Percentiles rank a stretch among this genome's conserved stretches.
Evolutionary conservation across 2,329 filamentous ascomycete species (phyloP).

Genomic region (Stachybotrys echinatus): DNA sequence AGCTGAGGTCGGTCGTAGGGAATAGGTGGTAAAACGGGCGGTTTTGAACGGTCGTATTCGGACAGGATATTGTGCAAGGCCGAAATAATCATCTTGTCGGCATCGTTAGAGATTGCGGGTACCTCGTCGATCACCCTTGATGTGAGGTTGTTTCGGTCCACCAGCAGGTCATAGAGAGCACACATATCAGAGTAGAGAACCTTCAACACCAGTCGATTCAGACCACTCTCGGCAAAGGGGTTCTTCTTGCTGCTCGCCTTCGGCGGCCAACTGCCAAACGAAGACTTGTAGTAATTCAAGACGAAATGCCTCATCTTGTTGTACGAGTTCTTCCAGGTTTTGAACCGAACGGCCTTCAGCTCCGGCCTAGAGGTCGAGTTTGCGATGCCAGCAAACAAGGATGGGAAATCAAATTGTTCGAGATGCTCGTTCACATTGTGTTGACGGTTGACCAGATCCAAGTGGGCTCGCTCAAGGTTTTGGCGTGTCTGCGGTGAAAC

Average conservation of each 20-base stretch:
- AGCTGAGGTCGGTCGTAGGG: conserved; percentile 83
- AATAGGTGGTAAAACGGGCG: conserved; percentile 84
- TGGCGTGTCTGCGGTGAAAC: conserved; percentile 69
- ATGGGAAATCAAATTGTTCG: conserved; percentile 87
- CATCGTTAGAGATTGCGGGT: conserved; percentile 47
- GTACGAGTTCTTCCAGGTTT: conserved; percentile 75
- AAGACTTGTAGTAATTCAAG: conserved; percentile 58
- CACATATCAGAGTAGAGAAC: conserved; percentile 83
- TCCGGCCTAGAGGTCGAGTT: conserved; percentile 75
- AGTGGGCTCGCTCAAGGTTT: conserved; percentile 73
- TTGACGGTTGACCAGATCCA: conserved; percentile 72
- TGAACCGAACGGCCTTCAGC: conserved; percentile 74
- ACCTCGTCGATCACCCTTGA: conserved; percentile 70
- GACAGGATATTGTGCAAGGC: conserved; percentile 74
- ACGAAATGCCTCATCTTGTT: conserved; percentile 69
- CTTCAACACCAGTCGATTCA: conserved; percentile 78
- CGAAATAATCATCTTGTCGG: conserved; percentile 56
- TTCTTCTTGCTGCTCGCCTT: conserved; percentile 92
- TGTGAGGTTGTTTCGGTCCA: conserved; percentile 73
- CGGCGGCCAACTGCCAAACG: conserved; percentile 74
- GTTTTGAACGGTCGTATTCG: conserved; percentile 84
- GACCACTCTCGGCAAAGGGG: conserved; percentile 74
- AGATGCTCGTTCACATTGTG: conserved; percentile 66
- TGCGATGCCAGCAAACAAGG: conserved; percentile 81
- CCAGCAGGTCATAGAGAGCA: conserved; percentile 81